Conservation (phyloP, 202 grass and related monocot species). For the Setaria viridis region DNA sequence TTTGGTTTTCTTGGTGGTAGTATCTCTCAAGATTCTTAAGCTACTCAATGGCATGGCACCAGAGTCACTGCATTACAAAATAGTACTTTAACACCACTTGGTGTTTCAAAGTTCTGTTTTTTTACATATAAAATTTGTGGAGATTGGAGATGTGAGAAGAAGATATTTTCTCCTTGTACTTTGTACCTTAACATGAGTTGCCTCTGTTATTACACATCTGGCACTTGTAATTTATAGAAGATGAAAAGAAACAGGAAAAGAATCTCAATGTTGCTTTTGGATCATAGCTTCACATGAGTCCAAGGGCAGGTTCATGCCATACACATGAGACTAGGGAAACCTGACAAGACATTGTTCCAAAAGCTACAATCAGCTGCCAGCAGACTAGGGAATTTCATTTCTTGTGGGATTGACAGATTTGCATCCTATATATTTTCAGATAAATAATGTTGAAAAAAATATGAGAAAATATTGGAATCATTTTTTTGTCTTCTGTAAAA, state of each 20-base stretch:
- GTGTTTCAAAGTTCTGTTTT: conserved; percentile 20
- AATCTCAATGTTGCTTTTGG: conserved; percentile 50
- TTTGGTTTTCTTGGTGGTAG: conserved; percentile 47
- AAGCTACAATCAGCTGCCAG: conserved; percentile 38
- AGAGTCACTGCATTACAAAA: conserved; percentile 28
- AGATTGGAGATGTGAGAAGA: conserved; percentile 18
- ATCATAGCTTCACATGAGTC: conserved; percentile 49
- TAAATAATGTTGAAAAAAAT: neutral
- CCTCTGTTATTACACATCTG: conserved; percentile 24
- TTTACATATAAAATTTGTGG: neutral
- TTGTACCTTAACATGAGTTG: conserved; percentile 18
- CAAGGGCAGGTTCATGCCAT: conserved; percentile 45
- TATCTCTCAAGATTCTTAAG: conserved; percentile 51
- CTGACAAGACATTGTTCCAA: conserved; percentile 33
- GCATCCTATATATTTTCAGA: conserved; percentile 19
- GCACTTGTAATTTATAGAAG: conserved; percentile 4
- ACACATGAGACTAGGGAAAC: conserved; percentile 35
- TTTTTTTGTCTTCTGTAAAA: conserved; percentile 3
- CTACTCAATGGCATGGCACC: conserved; percentile 17
- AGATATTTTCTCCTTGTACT: conserved; percentile 35
- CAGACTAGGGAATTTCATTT: conserved; percentile 20
- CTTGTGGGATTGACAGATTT: conserved; percentile 18
- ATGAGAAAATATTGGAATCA: neutral
- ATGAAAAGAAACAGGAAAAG: conserved; percentile 25
- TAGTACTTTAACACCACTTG: conserved; percentile 46